These are phyloP conservation scores for Nemania sp. DNA, from an alignment of 2,329 filamentous ascomycete genomes.

Conservation along the genomic window DNA sequence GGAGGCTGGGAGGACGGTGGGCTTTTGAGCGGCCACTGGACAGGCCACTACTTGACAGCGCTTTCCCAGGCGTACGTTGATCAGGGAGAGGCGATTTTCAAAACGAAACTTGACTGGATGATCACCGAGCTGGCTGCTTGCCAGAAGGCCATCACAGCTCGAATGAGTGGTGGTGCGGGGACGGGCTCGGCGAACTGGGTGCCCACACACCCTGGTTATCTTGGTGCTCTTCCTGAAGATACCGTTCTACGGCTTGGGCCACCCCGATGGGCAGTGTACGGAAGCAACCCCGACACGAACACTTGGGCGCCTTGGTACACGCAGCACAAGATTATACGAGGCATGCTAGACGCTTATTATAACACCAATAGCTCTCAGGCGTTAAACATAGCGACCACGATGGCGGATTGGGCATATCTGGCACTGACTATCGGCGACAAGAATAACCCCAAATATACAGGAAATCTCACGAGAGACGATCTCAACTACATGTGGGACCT, in stretches of 20 bases:
- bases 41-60: constrained; percentile 41
- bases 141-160: constrained; percentile 39
- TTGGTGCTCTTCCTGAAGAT: constrained; percentile 40
- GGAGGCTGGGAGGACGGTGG: constrained; percentile 43
- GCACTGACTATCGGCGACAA: constrained; percentile 40
- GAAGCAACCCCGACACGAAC: constrained; percentile 33
- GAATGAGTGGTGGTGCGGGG: constrained; percentile 25
- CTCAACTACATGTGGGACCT: constrained; percentile 44
- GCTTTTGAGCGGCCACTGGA: constrained; percentile 41
- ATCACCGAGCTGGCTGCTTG: constrained; percentile 37
- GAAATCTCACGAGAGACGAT: constrained; percentile 38
- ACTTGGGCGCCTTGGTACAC: constrained; percentile 43
- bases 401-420: constrained; percentile 42
- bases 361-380: constrained; percentile 40
- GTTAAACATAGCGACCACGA: constrained; percentile 35
- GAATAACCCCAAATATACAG: constrained; percentile 38
- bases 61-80: constrained; percentile 41
- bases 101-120: constrained; percentile 41
- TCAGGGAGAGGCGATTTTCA: constrained; percentile 37
- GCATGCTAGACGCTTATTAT: constrained; percentile 41
- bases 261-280: constrained; percentile 41
- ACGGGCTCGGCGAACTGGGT: constrained; percentile 32
- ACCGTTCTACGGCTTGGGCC: constrained; percentile 40
- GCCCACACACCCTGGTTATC: constrained; percentile 38
- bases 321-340: constrained; percentile 42